A percentile compares a stretch with the other conserved stretches of the same genome.
Conservation (phyloP, 2,329 filamentous ascomycete species). For the Colletotrichum sp. region DNA sequence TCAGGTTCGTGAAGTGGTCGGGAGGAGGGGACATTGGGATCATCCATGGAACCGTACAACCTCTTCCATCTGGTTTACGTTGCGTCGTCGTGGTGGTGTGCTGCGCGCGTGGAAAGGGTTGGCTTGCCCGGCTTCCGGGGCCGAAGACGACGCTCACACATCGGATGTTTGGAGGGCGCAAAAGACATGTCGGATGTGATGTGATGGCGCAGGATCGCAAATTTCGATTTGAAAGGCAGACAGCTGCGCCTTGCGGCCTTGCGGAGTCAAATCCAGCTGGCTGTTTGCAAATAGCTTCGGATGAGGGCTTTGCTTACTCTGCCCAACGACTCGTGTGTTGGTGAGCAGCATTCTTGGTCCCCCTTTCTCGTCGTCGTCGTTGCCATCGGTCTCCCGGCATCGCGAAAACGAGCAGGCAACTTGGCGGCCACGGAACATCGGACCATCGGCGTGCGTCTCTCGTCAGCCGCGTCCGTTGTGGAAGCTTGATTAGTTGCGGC, state of each 20-base stretch:
- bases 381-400: not conserved
- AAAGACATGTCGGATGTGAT: not conserved
- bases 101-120: not conserved
- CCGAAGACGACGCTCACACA: slow-evolving; percentile 1
- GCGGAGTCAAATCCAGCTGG: not conserved
- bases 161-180: slow-evolving; percentile 9
- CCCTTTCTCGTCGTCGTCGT: not conserved
- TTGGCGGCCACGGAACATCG: not conserved
- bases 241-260: not conserved
- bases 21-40: not conserved
- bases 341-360: not conserved
- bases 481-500: not conserved
- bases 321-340: not conserved
- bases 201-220: not conserved
- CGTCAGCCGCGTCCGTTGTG: not conserved
- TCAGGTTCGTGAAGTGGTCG: not conserved
- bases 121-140: not conserved
- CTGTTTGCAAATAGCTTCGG: not conserved
- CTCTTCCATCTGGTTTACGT: not conserved
- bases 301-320: not conserved
- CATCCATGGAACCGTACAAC: not conserved
- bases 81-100: not conserved
- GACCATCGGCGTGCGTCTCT: not conserved
- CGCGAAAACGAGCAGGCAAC: not conserved
- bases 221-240: not conserved